These are phyloP conservation scores for Phytopythium vexans DNA, from an alignment of 352 stramenopile genomes.

Conservation along the genomic window DNA sequence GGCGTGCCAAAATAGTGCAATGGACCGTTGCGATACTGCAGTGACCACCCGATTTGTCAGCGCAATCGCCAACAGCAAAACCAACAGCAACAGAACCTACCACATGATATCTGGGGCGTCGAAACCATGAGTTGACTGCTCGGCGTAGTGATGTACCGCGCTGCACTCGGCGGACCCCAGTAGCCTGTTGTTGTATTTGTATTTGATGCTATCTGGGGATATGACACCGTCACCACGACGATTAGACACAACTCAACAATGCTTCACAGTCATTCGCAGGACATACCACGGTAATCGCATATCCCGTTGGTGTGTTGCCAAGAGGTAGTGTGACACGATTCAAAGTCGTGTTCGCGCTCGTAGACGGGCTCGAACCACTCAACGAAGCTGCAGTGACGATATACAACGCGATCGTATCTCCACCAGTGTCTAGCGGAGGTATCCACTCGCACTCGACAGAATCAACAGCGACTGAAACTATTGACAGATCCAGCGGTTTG, in stretches of 20 bases:
- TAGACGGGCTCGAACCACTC: neutral
- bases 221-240: too few species aligned
- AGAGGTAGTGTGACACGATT: neutral
- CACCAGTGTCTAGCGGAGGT: conserved; percentile 30
- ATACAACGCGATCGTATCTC: conserved; percentile 31
- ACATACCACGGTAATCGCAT: conserved; percentile 47
- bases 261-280: neutral
- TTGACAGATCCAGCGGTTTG: conserved; percentile 20
- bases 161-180: conserved; percentile 12
- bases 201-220: too few species aligned
- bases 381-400: conserved; percentile 8
- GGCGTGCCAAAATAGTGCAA: conserved; percentile 42
- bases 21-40: conserved; percentile 25
- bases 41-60: too few species aligned
- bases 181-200: conserved; percentile 1
- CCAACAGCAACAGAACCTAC: conserved; percentile 12
- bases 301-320: conserved; percentile 13
- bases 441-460: conserved; percentile 32
- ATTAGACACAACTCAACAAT: neutral
- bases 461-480: conserved; percentile 26
- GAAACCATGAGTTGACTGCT: conserved; percentile 10
- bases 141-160: conserved; percentile 26
- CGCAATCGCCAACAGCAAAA: neutral
- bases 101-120: conserved; percentile 26
- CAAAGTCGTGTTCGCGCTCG: neutral